A percentile compares a stretch with the other conserved stretches of the same genome.
Evolutionary conservation across 2,329 filamentous ascomycete species (phyloP).

Genomic region (Penicillium sp.): DNA sequence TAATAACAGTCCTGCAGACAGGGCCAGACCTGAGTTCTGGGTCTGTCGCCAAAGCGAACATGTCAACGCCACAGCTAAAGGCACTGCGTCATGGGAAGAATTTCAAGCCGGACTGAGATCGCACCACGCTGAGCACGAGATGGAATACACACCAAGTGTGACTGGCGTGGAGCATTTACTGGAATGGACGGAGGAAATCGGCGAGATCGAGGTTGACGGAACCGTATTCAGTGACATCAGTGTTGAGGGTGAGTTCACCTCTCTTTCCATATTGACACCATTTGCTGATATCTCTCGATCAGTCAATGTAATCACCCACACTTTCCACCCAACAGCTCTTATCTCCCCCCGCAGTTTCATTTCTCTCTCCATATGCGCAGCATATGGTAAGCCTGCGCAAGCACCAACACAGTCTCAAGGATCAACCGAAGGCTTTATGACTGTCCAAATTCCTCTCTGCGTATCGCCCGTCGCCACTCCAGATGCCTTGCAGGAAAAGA

Average conservation of each 20-base stretch:
- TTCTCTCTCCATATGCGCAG: slow-evolving; percentile 29
- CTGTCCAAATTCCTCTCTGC: slow-evolving; percentile 31
- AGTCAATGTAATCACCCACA: slow-evolving; percentile 37
- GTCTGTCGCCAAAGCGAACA: slow-evolving; percentile 39
- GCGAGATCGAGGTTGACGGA: slow-evolving; percentile 10
- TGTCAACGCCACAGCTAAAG: slow-evolving; percentile 20
- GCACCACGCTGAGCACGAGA: slow-evolving; percentile 38
- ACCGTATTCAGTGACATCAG: slow-evolving; percentile 15
- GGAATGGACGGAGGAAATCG: slow-evolving; percentile 24
- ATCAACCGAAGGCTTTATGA: slow-evolving; percentile 25
- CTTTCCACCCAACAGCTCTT: slow-evolving; percentile 29
- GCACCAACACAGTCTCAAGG: too few relatives aligned
- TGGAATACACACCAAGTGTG: slow-evolving; percentile 39
- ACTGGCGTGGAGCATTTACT: slow-evolving; percentile 26
- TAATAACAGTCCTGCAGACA: not conserved
- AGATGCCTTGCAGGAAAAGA: slow-evolving; percentile 15
- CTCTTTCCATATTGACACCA: not conserved
- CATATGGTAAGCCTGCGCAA: slow-evolving; percentile 19
- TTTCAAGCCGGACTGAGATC: slow-evolving; percentile 35
- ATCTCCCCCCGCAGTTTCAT: slow-evolving; percentile 34
- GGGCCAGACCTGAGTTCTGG: slow-evolving; percentile 33
- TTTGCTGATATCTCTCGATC: not conserved
- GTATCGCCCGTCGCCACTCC: slow-evolving; percentile 14
- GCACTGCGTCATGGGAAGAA: slow-evolving; percentile 37
- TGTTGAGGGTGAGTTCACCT: slow-evolving; percentile 23